These are phyloP conservation scores for Amborella trichopoda DNA, from an alignment of 164 flowering plant species.

Conservation along the genomic window DNA sequence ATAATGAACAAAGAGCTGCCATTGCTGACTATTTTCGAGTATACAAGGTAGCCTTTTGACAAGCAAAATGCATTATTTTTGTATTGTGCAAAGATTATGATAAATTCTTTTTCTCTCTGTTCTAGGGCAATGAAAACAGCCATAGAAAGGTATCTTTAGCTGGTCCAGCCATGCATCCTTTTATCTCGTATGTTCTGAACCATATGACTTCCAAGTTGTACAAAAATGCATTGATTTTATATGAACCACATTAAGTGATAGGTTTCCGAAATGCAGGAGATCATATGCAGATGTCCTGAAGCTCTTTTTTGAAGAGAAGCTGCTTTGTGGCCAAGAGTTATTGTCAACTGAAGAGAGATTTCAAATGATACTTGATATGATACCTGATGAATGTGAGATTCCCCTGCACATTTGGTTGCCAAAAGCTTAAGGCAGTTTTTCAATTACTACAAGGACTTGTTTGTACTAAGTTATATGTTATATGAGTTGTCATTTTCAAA, in stretches of 20 bases:
- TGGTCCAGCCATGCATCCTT: conserved; percentile 76
- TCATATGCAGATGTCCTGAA: conserved; percentile 64
- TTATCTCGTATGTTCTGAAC: conserved; percentile 64
- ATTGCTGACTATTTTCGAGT: conserved; percentile 83
- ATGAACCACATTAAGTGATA: no score
- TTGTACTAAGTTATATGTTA: no score
- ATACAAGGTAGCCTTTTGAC: conserved; percentile 46
- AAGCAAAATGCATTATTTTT: background rate
- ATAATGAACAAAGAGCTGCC: conserved; percentile 81
- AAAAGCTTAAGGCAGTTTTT: no score
- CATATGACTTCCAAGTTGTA: no score
- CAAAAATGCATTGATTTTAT: no score
- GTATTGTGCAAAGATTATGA: background rate
- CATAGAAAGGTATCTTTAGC: conserved; percentile 51
- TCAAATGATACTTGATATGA: conserved; percentile 76
- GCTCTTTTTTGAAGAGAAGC: conserved; percentile 55
- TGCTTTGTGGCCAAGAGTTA: conserved; percentile 46
- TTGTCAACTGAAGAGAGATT: conserved; percentile 60
- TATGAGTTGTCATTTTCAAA: no score
- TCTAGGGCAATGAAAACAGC: conserved; percentile 80
- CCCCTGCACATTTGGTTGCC: no score
- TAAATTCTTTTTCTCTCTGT: background rate
- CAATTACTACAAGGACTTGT: no score
- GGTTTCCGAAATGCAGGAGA: conserved; percentile 38
- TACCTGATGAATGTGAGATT: conserved; percentile 89